A percentile compares a stretch with the other conserved stretches of the same genome.
Conservation (phyloP, 257 asterid genomes). For the Solanum medicagineum region DNA sequence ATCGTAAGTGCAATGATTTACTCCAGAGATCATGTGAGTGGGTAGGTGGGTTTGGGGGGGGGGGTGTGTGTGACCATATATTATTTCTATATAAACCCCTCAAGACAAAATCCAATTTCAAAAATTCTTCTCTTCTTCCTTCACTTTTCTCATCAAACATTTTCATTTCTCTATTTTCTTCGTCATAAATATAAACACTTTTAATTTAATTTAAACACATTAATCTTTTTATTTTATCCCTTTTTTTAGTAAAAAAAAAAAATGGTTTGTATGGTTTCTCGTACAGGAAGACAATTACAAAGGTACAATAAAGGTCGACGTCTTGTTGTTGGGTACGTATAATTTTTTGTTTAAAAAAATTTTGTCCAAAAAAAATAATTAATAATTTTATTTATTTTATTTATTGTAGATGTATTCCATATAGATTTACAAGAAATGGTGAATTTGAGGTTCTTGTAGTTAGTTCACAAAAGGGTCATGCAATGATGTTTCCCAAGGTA, state of each 20-base stretch:
- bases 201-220: neutral
- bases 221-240: neutral
- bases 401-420: constrained; percentile 53
- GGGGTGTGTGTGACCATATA: neutral
- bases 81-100: neutral
- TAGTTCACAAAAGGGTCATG: constrained; percentile 48
- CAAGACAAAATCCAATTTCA: neutral
- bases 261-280: constrained; percentile 41
- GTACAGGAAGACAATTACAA: constrained; percentile 65
- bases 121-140: neutral
- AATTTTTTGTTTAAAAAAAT: neutral
- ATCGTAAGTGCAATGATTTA: neutral
- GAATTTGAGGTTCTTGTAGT: constrained; percentile 60
- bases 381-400: neutral
- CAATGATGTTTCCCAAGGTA: constrained; percentile 82
- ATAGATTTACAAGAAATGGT: constrained; percentile 27
- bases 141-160: neutral
- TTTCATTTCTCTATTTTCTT: neutral
- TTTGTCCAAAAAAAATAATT: neutral
- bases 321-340: constrained; percentile 51
- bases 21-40: neutral
- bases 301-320: constrained; percentile 53
- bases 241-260: neutral
- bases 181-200: too few relatives aligned
- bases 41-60: too few relatives aligned